Base-by-base conservation (phyloP, 495 filamentous ascomycete species). In the Tuber indicum region DNA sequence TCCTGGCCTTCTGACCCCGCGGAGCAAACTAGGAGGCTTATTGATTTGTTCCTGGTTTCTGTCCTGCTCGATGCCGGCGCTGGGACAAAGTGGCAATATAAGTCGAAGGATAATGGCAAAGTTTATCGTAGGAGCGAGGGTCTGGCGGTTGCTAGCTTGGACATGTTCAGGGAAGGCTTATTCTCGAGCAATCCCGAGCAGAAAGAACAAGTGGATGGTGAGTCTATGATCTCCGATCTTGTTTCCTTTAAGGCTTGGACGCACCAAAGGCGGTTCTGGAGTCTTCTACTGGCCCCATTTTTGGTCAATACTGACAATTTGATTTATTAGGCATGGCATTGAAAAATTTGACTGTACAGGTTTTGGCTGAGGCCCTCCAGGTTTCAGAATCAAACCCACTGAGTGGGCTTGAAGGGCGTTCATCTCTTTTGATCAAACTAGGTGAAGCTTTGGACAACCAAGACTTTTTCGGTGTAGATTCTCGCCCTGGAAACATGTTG, bases 141-240 rank as follows among this genome's bases (percentile, higher is more conserved):
- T 39, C 86, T 99, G 78, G 96, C 96, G 8, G 91, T 99, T 70
- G 96, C 96, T 39, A 95, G 92, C 84, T 85, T 99, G 83, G 96
- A 98, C 82, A 99, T 99, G 96, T 99, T 98, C 86, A 97, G 96
- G 85, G 87, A 89, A 74, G 96, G 96, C n/a, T 81, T 93, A 70
- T 99, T 99, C 86, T 96, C 93, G 78, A 93, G 94, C 81, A 90
- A 94, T 81, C 87, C 88, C 3, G 88, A 85, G 71, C 91, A 97
- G 84, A 94, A 93, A 52, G 92, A 90, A 80, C 94, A 96, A 84
- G 96, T 98, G 39, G 96, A 99, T 83, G 93, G 91, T 75, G 45
- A 23, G 72, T 77, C 72, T n/a, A 2, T 23, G 72, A 45, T 19
- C 36, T 69, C 41, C 36, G 44, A 21, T 19, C 42, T 71, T 32